phyloP scores from a whole-genome alignment of 345 rosid species.

The Syzygium aqueum region DNA sequence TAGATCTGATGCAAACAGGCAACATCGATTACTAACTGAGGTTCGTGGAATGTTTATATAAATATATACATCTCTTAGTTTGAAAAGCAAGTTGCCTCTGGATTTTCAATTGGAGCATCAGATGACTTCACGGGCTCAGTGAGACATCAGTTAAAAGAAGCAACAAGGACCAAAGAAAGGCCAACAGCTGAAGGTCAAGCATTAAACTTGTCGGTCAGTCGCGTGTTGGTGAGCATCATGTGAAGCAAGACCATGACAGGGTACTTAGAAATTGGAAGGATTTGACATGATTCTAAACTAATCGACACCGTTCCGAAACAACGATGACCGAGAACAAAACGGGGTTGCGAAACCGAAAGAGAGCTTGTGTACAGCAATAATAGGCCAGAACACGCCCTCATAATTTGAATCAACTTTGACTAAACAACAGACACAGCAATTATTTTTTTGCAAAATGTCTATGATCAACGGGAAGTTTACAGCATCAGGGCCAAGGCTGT shows the following conservation, averaged over 20 bases:
- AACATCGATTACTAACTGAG: background rate
- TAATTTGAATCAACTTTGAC: background rate
- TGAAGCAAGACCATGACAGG: background rate
- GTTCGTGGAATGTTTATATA: background rate
- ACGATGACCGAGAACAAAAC: background rate
- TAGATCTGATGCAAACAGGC: background rate
- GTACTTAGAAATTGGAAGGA: background rate
- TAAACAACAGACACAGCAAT: background rate
- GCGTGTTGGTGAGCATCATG: background rate
- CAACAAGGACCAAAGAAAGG: background rate
- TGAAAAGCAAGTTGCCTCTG: background rate
- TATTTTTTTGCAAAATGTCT: background rate
- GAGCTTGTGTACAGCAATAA: background rate
- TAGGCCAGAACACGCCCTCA: background rate
- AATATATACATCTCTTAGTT: background rate
- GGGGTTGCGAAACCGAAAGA: background rate
- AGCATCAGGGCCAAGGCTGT: background rate
- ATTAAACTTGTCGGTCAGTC: background rate
- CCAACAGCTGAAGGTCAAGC: background rate
- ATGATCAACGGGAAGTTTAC: background rate
- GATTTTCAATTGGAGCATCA: background rate
- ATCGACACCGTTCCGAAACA: background rate
- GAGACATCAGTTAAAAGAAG: background rate
- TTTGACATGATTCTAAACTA: background rate
- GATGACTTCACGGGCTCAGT: background rate